Base-by-base conservation (phyloP, 129 eudicot species). In the Artemisia annua region DNA sequence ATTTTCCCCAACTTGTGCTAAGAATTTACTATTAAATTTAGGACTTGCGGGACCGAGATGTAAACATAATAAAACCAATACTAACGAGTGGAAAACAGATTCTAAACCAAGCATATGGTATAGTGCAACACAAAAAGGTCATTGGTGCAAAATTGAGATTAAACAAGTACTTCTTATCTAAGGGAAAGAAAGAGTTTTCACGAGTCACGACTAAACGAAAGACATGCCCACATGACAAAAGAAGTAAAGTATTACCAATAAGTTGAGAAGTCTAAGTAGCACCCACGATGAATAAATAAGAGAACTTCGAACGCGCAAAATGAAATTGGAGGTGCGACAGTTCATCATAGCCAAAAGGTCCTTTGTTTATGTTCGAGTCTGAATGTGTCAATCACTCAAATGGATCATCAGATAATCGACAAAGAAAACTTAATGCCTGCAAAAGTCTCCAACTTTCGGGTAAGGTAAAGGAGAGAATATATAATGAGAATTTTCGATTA, bases 231-330 rank as follows among this genome's bases (percentile, higher is more conserved):
- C 0, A 65, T 46, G 58, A 44, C 7, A 26, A 24, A 50, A 56
- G 57, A 57, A 10, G 3, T 1, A 15, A 66, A 58, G 55, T 11
- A 10, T 76, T 75, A 76, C 80, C 80, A 10, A 22, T 9, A 22
- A 30, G 51, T 57, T 17, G 3, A 18, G 57, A 15, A 10, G 43
- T 16, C 13, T 63, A 19, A 32, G 55, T 39, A 18, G 35, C 30
- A 22, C 4, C 8, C 6, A 13, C n/a, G 66, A 58, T 43, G 56
- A 24, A 16, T 50, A 26, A 13, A n/a, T 12, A 13, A 44, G 44
- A 66, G 51, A n/a, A 19, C 28, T 65, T 62, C 14, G 8, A 22
- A 17, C 13, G n/a, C 17, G 73, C 60, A 57, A 55, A 57, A 18
- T 4, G 16, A 32, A 67, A 20, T 16, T 3, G 2, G 22, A 58